phyloP scores from a whole-genome alignment of 352 stramenopile genomes.

The Phytophthora capsici region DNA sequence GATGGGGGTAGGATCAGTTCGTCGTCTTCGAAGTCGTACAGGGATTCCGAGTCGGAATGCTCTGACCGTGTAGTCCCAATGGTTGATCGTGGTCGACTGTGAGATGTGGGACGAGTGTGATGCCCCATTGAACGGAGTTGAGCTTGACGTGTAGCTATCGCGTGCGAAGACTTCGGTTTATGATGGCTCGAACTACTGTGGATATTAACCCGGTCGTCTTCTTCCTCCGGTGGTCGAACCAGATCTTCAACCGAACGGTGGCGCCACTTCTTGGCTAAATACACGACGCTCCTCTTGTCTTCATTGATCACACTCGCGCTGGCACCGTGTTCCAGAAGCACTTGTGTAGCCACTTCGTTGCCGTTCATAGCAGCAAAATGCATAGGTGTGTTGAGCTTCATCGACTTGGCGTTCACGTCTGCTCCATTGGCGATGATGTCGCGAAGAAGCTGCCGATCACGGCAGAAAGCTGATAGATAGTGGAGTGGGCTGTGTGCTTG shows the following conservation, averaged over 20 bases:
- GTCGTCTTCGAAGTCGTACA: conserved; percentile 72
- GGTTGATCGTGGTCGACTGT: conserved; percentile 19
- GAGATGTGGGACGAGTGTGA: conserved; percentile 10
- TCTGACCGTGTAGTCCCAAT: conserved; percentile 49
- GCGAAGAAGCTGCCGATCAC: conserved; percentile 50
- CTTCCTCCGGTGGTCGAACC: conserved; percentile 54
- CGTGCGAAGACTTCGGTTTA: conserved; percentile 14
- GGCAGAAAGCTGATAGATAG: conserved; percentile 71
- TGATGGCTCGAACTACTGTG: conserved; percentile 8
- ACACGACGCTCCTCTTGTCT: conserved; percentile 78
- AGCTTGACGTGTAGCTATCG: conserved; percentile 22
- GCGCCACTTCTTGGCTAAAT: conserved; percentile 79
- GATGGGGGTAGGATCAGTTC: conserved; percentile 57
- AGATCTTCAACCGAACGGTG: conserved; percentile 64
- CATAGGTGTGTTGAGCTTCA: conserved; percentile 78
- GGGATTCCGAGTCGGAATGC: conserved; percentile 54
- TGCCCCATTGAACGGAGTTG: conserved; percentile 29
- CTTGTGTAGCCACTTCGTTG: conserved; percentile 66
- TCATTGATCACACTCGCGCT: conserved; percentile 74
- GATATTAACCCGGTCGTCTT: conserved; percentile 8
- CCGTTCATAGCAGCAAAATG: conserved; percentile 83
- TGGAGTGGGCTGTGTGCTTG: conserved; percentile 70
- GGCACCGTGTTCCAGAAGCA: conserved; percentile 66
- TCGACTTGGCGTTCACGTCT: conserved; percentile 72
- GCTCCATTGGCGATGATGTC: conserved; percentile 57